Evolutionary conservation across 441 rosid species (phyloP), one percentile per base, ranked within the genome.

Genomic region (Isatis lusitanica): DNA sequence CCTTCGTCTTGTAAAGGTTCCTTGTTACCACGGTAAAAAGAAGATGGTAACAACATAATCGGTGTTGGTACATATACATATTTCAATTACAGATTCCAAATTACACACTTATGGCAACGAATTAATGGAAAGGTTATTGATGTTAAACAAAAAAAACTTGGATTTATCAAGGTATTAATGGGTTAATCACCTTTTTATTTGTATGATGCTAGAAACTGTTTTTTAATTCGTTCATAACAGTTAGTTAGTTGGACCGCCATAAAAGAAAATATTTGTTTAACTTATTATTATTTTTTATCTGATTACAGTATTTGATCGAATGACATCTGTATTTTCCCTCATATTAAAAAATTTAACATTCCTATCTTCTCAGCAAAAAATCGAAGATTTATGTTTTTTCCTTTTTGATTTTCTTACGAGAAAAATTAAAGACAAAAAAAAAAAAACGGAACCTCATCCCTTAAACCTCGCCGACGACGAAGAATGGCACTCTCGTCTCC

Each of bases 381-480:
- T 24, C 24, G 7, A 26, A n/a, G 10, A 7, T 30, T 7, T 44
- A 0, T 31, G 1, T 30, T 44, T 6, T 3, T 17, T 16, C 3
- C 21, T 53, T 26, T 26, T 26, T 26, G 28, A 26, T 5, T 3
- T 47, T n/a, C 8, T 3, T 18, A 10, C 12, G 18, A 21, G 11
- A 46, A 44, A 66, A 36, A 35, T 8, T 4, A n/a, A 30, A 65
- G 3, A 53, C 10, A 30, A 56, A 10, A 31, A 30, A n/a, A n/a
- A n/a, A 15, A 3, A 52, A 76, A 30, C 51, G 57, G 6, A 76
- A 76, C 80, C 80, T 71, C 65, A 77, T 77, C 77, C 73, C 77
- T 71, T 76, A 89, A 89, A 84, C 88, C 90, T 78, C 91, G 51
- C 80, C 18, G 51, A 12, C 55, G 55, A 26, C 39, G 47, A 9